Base-by-base conservation (phyloP, 495 filamentous ascomycete genomes). In the Ramalina intermedia region DNA sequence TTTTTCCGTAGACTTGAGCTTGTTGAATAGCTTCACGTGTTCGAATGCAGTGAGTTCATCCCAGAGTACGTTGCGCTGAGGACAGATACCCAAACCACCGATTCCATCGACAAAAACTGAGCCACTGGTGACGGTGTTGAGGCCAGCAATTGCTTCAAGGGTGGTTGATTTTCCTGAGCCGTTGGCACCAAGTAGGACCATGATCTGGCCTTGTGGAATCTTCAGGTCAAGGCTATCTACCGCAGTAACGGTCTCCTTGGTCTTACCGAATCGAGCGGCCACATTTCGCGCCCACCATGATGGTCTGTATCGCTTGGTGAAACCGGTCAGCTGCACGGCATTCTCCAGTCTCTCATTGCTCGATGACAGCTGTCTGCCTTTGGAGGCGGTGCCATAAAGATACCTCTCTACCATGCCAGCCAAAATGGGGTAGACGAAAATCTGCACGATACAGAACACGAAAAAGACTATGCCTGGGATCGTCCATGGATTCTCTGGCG, bases 51-150 rank as follows among this genome's bases (percentile, higher is more conserved):
- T 91, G 35, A 94, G 61, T 41, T 81, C 74, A 48, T 86, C 81
- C 87, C 87, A 94, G 2, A 94, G 69, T 11, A 94, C 86, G 59
- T 94, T 94, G 66, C 85, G 85, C 57, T 88, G 84, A 8, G 87
- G 87, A 54, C 85, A 89, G 35, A 94, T 80, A 18, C 87, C 87
- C n/a, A 94, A 69, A 2, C 80, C 82, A 6, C 85, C 83, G 20
- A 73, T 78, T 4, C 76, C 79, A 55, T 81, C 75, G 24, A 91
- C 76, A 14, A 69, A 75, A 56, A 93, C 88, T 4, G 68, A 67
- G 3, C 87, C 87, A 43, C 70, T 74, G 0, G 81, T 81, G 14
- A 87, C 64, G 48, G 77, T 80, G 48, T 79, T 80, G 24, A 87
- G 72, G 0, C 87, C 87, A 37, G 85, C 84, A 47, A 94, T 85